Evolutionary conservation across 768 basidiomycete genomes (phyloP).

Genomic region (Cubamyces sp.): DNA sequence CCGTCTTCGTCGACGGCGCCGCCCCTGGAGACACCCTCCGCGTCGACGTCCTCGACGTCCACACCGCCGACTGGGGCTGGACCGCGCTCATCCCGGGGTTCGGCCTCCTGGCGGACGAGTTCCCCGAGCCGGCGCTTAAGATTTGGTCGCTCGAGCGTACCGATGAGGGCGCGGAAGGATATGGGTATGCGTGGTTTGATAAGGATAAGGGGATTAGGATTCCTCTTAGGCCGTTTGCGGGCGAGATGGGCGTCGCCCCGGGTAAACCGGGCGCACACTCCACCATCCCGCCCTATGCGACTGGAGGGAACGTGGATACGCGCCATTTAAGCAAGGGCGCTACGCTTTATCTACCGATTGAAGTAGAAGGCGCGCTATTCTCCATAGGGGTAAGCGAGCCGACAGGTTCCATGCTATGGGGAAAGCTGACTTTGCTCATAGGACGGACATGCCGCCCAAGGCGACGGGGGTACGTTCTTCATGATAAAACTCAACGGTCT

Average conservation of each 20-base stretch:
- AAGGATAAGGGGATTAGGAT: slow-evolving; percentile 50
- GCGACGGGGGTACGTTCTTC: slow-evolving; percentile 58
- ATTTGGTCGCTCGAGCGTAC: slow-evolving; percentile 52
- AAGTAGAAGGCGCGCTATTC: slow-evolving; percentile 63
- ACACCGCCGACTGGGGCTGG: slow-evolving; percentile 65
- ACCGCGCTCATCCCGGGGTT: slow-evolving; percentile 62
- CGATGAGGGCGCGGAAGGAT: slow-evolving; percentile 15
- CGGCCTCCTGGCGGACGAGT: slow-evolving; percentile 61
- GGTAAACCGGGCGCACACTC: slow-evolving; percentile 55
- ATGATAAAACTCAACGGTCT: not conserved
- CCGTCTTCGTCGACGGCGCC: slow-evolving; percentile 56
- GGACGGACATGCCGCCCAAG: slow-evolving; percentile 72
- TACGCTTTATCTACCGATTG: slow-evolving; percentile 60
- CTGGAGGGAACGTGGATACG: slow-evolving; percentile 67
- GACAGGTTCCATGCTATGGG: not conserved
- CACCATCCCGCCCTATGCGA: slow-evolving; percentile 64
- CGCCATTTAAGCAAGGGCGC: slow-evolving; percentile 57
- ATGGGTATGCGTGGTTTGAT: slow-evolving; percentile 55
- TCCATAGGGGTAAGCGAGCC: slow-evolving; percentile 55
- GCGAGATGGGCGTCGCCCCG: slow-evolving; percentile 66
- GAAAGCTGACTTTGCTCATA: slow-evolving; percentile 24
- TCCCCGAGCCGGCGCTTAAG: slow-evolving; percentile 52
- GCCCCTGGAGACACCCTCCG: slow-evolving; percentile 60
- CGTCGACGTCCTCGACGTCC: slow-evolving; percentile 57
- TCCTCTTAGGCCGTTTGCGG: slow-evolving; percentile 60